Base-by-base conservation (phyloP, 2,329 filamentous ascomycete species). In the Arachnomyces sp. region DNA sequence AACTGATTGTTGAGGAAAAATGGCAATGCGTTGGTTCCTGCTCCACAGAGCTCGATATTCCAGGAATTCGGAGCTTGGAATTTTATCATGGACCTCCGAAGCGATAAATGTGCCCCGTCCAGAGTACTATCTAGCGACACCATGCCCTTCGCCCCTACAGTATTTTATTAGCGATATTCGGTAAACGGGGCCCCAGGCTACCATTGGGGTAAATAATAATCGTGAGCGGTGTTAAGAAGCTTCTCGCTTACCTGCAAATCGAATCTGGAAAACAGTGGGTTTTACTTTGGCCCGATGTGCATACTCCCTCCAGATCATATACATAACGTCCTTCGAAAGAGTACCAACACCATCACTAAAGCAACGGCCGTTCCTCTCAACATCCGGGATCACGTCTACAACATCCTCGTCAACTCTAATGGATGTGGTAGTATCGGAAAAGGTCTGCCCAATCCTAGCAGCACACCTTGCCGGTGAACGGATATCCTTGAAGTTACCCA, bases 331-430 rank as follows among this genome's bases (percentile, higher is more conserved):
- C 8, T 49, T 52, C 0, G 85, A 90, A 4, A 92, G 76, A 0
- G 78, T 86, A 0, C 86, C 86, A 1, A 85, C 81, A 1, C 86
- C 86, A 53, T 92, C 86, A 44, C 82, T 88, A 55, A 92, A 93
- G 0, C 80, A 70, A 3, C 79, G 71, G 0, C 60, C 65, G n/a
- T 73, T 58, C 52, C 39, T 61, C 60, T 28, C 59, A 20, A 57
- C 45, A 42, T 60, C 54, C 1, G 54, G 36, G 2, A 58, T 55
- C 4, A 57, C 49, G 9, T 36, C 36, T 28, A 31, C 28, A 13
- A 57, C 49, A 13, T 49, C 46, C 5, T 49, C 47, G 4, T 43
- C 49, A 11, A 81, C 58, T 0, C 69, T 57, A 0, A 89, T 64
- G 0, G 82, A 75, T 31, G 70, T 79, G 2, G 76, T 76, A 0